phyloP scores from a whole-genome alignment of 2,329 filamentous ascomycete species.

The Gnomoniopsis sp. region DNA sequence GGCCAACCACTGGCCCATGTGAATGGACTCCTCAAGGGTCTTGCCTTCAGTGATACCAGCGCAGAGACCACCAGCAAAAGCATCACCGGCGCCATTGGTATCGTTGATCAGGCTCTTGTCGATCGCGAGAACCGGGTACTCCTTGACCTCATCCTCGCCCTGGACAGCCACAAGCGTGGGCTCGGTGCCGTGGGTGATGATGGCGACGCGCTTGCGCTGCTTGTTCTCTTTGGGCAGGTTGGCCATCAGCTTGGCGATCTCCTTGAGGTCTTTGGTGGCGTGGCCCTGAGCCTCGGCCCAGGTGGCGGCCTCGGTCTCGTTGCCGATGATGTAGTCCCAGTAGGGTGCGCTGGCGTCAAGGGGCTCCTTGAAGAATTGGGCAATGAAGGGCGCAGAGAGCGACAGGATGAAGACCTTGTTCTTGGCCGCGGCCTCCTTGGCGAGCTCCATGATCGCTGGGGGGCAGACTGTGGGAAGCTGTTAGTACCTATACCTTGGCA shows the following conservation, averaged over 20 bases:
- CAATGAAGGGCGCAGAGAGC: conserved; percentile 92
- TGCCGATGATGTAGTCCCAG: conserved; percentile 95
- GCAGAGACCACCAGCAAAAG: conserved; percentile 91
- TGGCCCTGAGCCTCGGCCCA: conserved; percentile 82
- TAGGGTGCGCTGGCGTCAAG: conserved; percentile 83
- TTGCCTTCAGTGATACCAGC: conserved; percentile 87
- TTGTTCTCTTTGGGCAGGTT: conserved; percentile 89
- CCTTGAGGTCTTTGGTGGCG: conserved; percentile 71
- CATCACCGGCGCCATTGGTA: conserved; percentile 95
- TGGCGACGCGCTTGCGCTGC: conserved; percentile 77
- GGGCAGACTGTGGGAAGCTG: conserved; percentile 65
- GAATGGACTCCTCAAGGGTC: conserved; percentile 71
- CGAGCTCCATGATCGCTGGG: conserved; percentile 83
- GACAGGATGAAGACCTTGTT: conserved; percentile 93
- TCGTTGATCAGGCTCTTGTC: conserved; percentile 78
- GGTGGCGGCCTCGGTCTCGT: conserved; percentile 88
- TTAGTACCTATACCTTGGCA: neutral
- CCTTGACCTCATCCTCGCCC: conserved; percentile 66
- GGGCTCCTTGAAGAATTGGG: conserved; percentile 96
- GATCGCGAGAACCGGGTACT: conserved; percentile 80
- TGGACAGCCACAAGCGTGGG: conserved; percentile 82
- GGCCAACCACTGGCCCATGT: conserved; percentile 96
- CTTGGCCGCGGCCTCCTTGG: conserved; percentile 80
- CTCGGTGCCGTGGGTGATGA: conserved; percentile 92
- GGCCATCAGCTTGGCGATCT: conserved; percentile 82